Conservation (phyloP, 495 filamentous ascomycete species). For the Penicillium malachiteum region DNA sequence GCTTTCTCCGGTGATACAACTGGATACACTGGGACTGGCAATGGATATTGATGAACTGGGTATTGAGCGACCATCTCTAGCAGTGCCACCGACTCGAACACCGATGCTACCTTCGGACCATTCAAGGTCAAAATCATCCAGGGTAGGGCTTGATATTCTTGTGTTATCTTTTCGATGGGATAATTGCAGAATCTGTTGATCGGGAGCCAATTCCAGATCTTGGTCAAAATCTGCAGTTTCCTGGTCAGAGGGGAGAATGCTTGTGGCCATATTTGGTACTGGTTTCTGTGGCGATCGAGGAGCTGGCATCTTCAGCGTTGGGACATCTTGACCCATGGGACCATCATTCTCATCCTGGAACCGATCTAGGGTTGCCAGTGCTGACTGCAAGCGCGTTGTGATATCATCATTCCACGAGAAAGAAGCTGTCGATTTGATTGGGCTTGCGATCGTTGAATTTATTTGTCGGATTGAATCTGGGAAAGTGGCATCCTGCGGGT, state of each 20-base stretch:
- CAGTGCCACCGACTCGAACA: slow-evolving; percentile 81
- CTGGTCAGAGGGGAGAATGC: slow-evolving; percentile 31
- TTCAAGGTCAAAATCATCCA: slow-evolving; percentile 77
- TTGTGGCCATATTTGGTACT: not conserved
- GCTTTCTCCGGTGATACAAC: slow-evolving; percentile 87
- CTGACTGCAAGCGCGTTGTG: slow-evolving; percentile 24
- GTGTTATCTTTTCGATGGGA: slow-evolving; percentile 57
- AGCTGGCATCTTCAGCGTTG: slow-evolving; percentile 69
- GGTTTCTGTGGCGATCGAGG: slow-evolving; percentile 52
- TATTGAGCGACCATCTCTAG: slow-evolving; percentile 70
- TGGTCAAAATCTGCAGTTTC: slow-evolving; percentile 69
- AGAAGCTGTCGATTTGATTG: slow-evolving; percentile 36
- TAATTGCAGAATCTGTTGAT: slow-evolving; percentile 58
- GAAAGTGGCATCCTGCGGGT: slow-evolving; percentile 56
- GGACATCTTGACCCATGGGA: slow-evolving; percentile 61
- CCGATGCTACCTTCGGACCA: slow-evolving; percentile 93
- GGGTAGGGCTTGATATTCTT: slow-evolving; percentile 53
- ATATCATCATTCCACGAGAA: slow-evolving; percentile 31
- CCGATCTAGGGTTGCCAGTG: slow-evolving; percentile 47
- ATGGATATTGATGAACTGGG: slow-evolving; percentile 84
- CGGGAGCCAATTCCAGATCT: slow-evolving; percentile 71
- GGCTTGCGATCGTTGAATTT: slow-evolving; percentile 45
- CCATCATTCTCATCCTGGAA: slow-evolving; percentile 63
- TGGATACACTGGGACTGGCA: slow-evolving; percentile 86
- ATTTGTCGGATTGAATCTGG: slow-evolving; percentile 68